Base-by-base conservation (phyloP, 345 rosid species). In the Adansonia digitata region DNA sequence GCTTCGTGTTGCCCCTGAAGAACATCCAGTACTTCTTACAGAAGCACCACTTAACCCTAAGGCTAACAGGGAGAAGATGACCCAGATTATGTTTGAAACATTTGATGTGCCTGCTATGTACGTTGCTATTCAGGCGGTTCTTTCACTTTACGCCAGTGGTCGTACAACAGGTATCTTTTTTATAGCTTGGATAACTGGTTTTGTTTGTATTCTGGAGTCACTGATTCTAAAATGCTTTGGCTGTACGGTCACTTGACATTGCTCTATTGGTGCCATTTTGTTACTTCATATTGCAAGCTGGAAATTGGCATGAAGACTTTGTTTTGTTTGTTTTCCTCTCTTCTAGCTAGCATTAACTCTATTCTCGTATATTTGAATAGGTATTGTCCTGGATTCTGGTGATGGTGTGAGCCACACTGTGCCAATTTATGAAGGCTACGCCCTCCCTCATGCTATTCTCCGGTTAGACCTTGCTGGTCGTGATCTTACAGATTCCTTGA, bases 41-140 rank as follows among this genome's bases (percentile, higher is more conserved):
- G 91, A 88, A 72, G 89, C 89, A 27, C 88, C 91, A 5, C 84
- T 87, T 34, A 87, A 87, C 74, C 91, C n/a, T n/a, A n/a, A n/a
- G n/a, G n/a, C n/a, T n/a, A n/a, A n/a, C n/a, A n/a, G n/a, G n/a
- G n/a, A n/a, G n/a, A n/a, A n/a, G n/a, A n/a, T n/a, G n/a, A n/a
- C n/a, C n/a, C n/a, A n/a, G n/a, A n/a, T n/a, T n/a, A n/a, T n/a
- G n/a, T n/a, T n/a, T n/a, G n/a, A n/a, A n/a, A n/a, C n/a, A n/a
- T n/a, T n/a, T n/a, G n/a, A n/a, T n/a, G n/a, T n/a, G n/a, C n/a
- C n/a, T n/a, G n/a, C n/a, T n/a, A n/a, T n/a, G n/a, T n/a, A n/a
- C n/a, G n/a, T n/a, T n/a, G n/a, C 91, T 56, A 82, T 88, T 74
- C 91, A 88, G 84, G 91, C 91, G 0, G 91, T 86, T 56, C 85